Percentiles rank a stretch among this genome's conserved stretches.
Evolutionary conservation across 768 basidiomycete genomes (phyloP).

Genomic region (Xerocomellus intermedius): DNA sequence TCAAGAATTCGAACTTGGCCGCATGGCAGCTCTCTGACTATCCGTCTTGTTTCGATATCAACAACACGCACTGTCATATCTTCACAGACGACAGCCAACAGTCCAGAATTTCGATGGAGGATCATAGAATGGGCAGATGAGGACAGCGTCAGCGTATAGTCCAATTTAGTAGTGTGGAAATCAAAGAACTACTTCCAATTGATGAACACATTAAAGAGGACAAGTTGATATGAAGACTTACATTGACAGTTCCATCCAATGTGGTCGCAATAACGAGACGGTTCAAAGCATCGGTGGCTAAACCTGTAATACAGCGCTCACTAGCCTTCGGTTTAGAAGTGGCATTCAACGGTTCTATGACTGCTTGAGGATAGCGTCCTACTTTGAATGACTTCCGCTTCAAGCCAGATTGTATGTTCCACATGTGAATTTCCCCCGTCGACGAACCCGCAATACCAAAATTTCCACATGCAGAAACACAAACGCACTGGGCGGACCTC

Average conservation of each 20-base stretch:
- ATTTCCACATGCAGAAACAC: slow-evolving; percentile 93
- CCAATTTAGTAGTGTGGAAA: slow-evolving; percentile 81
- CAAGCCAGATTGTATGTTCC: slow-evolving; percentile 97
- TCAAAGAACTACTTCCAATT: slow-evolving; percentile 78
- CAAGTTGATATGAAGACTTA: slow-evolving; percentile 38
- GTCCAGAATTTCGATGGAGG: slow-evolving; percentile 80
- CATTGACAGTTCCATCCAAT: slow-evolving; percentile 85
- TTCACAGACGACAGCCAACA: slow-evolving; percentile 82
- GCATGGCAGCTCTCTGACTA: slow-evolving; percentile 80
- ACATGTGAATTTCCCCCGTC: slow-evolving; percentile 79
- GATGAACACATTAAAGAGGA: background rate
- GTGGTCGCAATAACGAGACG: slow-evolving; percentile 79
- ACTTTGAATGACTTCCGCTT: slow-evolving; percentile 74
- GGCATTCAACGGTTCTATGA: slow-evolving; percentile 42
- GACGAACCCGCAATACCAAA: slow-evolving; percentile 87
- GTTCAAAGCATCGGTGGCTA: slow-evolving; percentile 87
- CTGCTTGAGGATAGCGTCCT: slow-evolving; percentile 59
- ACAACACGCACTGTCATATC: slow-evolving; percentile 83
- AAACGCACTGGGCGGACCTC: slow-evolving; percentile 56
- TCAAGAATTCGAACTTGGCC: slow-evolving; percentile 87
- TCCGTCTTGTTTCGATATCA: slow-evolving; percentile 84
- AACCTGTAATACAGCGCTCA: slow-evolving; percentile 68
- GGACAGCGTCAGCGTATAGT: slow-evolving; percentile 63
- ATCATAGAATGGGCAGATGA: slow-evolving; percentile 67
- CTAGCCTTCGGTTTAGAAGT: slow-evolving; percentile 41